These are phyloP conservation scores for Debaryomyces castellii DNA, from an alignment of 805 yeast genomes.

Conservation along the genomic window DNA sequence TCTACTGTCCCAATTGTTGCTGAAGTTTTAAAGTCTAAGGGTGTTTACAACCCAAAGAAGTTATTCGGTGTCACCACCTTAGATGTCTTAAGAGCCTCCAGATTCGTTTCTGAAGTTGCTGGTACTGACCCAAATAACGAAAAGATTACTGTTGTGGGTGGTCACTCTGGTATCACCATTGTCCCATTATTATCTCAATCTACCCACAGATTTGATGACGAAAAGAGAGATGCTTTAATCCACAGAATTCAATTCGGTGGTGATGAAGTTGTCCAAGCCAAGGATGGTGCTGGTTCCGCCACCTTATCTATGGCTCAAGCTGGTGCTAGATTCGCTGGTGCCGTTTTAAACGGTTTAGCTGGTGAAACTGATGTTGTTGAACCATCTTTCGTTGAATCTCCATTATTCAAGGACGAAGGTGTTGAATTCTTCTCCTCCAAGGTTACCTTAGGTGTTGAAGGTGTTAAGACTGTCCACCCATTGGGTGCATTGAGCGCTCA, in stretches of 20 bases:
- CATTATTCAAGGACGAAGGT: constrained; percentile 82
- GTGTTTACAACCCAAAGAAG: constrained; percentile 88
- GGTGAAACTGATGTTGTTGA: constrained; percentile 66
- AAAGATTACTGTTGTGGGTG: constrained; percentile 88
- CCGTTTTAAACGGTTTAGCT: constrained; percentile 62
- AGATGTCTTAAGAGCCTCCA: constrained; percentile 85
- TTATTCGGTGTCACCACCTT: constrained; percentile 95
- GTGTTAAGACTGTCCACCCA: constrained; percentile 79
- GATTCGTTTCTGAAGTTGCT: constrained; percentile 69
- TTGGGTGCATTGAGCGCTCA: constrained; percentile 70
- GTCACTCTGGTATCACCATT: constrained; percentile 96
- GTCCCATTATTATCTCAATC: constrained; percentile 90
- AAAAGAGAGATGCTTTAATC: constrained; percentile 51
- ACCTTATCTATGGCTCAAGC: constrained; percentile 93
- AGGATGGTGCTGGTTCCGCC: constrained; percentile 92
- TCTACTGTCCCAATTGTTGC: constrained; percentile 96
- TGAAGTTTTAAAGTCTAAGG: constrained; percentile 81
- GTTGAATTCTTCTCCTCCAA: constrained; percentile 94
- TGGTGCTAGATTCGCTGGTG: constrained; percentile 72
- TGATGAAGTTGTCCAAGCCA: constrained; percentile 92
- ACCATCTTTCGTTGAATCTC: constrained; percentile 76
- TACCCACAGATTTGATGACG: constrained; percentile 54
- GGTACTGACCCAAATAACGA: constrained; percentile 77
- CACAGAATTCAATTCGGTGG: constrained; percentile 95
- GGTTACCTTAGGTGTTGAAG: constrained; percentile 90